Percentiles rank a stretch among this genome's conserved stretches.
Conservation (phyloP, 129 eudicot genomes). For the Glebionis coronaria region DNA sequence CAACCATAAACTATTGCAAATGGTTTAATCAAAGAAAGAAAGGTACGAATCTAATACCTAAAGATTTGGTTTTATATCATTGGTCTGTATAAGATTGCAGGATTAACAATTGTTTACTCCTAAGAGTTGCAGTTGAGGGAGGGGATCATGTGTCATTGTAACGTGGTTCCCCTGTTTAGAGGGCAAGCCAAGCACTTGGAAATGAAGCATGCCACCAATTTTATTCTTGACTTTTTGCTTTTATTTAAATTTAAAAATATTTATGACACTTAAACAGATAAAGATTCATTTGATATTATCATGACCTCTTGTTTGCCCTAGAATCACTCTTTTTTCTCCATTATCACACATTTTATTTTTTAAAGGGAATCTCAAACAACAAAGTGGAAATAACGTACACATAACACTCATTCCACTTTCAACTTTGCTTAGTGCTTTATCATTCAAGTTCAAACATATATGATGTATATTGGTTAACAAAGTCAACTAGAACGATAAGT, state of each 20-base stretch:
- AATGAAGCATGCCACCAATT: conserved; percentile 27
- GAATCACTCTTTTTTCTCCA: not conserved
- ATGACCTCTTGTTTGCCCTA: conserved; percentile 3
- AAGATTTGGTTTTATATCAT: conserved; percentile 9
- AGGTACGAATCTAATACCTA: conserved; percentile 3
- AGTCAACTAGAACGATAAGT: conserved; percentile 19
- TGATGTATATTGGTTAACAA: conserved; percentile 17
- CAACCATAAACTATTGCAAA: not conserved
- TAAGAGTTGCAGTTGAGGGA: conserved; percentile 29
- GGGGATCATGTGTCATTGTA: conserved; percentile 40
- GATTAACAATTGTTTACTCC: conserved; percentile 1
- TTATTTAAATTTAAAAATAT: not conserved
- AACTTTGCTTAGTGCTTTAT: conserved; percentile 24
- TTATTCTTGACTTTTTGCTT: conserved; percentile 10
- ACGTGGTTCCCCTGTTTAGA: conserved; percentile 44
- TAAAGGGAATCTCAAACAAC: conserved; percentile 19
- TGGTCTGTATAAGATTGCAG: not conserved
- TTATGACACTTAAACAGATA: conserved; percentile 12
- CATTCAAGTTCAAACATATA: conserved; percentile 16
- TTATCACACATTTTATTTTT: not conserved
- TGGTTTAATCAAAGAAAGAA: not conserved
- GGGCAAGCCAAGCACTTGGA: conserved; percentile 36
- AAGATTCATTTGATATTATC: conserved; percentile 5
- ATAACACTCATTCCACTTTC: conserved; percentile 26
- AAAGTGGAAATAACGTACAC: conserved; percentile 31